Conservation (phyloP, 2,329 filamentous ascomycete species). For the Grosmannia penicillata region DNA sequence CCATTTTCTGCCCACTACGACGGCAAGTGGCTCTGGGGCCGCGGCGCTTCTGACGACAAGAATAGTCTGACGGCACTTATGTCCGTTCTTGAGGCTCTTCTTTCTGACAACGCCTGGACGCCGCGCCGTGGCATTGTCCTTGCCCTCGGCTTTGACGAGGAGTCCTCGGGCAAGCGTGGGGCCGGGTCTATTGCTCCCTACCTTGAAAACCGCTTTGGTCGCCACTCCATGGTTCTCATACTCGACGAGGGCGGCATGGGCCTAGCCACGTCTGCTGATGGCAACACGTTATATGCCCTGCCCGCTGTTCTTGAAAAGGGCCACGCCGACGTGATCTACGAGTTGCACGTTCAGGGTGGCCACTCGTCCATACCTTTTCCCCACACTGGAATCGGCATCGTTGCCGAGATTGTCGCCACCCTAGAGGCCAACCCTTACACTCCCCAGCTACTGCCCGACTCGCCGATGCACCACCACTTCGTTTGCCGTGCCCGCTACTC, state of each 20-base stretch:
- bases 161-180: slow-evolving; percentile 36
- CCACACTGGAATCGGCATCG: slow-evolving; percentile 38
- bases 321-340: slow-evolving; percentile 39
- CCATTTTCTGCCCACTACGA: slow-evolving; percentile 45
- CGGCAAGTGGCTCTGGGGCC: slow-evolving; percentile 44
- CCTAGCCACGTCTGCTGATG: slow-evolving; percentile 25
- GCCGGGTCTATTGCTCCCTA: slow-evolving; percentile 30
- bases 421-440: slow-evolving; percentile 31
- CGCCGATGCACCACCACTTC: slow-evolving; percentile 22
- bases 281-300: slow-evolving; percentile 30
- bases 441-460: slow-evolving; percentile 19
- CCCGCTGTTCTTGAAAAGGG: slow-evolving; percentile 48
- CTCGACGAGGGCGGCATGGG: slow-evolving; percentile 43
- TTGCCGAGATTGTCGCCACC: slow-evolving; percentile 29
- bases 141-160: slow-evolving; percentile 50
- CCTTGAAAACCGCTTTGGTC: slow-evolving; percentile 34
- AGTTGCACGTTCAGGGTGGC: slow-evolving; percentile 41
- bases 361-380: slow-evolving; percentile 42
- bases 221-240: slow-evolving; percentile 38
- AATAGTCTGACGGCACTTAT: slow-evolving; percentile 42
- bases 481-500: slow-evolving; percentile 28
- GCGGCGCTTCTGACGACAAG: slow-evolving; percentile 46
- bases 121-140: slow-evolving; percentile 42
- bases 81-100: slow-evolving; percentile 38
- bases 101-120: slow-evolving; percentile 29